Base-by-base conservation (phyloP, 306 rosid species). In the Trichosanthes cucumerina region DNA sequence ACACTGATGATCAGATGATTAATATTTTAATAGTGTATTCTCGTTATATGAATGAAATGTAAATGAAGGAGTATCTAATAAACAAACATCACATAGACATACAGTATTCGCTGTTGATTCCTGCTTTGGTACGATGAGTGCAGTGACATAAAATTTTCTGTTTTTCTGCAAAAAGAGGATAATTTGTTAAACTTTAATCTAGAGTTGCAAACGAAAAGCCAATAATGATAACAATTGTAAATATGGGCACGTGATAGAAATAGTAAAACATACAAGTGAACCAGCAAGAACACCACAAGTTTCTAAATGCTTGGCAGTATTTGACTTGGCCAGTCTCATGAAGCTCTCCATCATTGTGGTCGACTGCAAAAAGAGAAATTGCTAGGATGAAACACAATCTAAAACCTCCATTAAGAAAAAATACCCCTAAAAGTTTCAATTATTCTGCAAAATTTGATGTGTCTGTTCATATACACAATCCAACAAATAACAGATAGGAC, bases 251-350 rank as follows among this genome's bases (percentile, higher is more conserved):
- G 53, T 49, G 56, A 47, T 9, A 23, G 64, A 57, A 71, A 66
- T 54, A 78, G 74, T 72, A 82, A 43, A 66, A 89, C 98, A 88
- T 91, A 95, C 98, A 84, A 95, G 98, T 78, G 90, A 84, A 79
- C 98, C 98, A 9, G 95, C 98, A 54, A 95, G 96, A 81, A 95
- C 76, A 41, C 98, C 98, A 80, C 98, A 95, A 77, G 98, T 95
- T 83, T 92, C 98, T 78, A 95, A 88, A 89, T 92, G 86, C 83
- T 83, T 94, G 41, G 89, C 82, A 43, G 97, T 95, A 84, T 95
- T 95, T 63, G 92, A 89, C 85, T 88, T 89, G 68, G 98, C 97
- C 70, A 95, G 89, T 83, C 84, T 95, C 96, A 95, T 83, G 86
- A 95, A 95, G 80, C 62, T 83, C 66, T 90, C 98, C 98, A 95